Conservation (phyloP, 305 asterid species). For the Salvia sclarea region DNA sequence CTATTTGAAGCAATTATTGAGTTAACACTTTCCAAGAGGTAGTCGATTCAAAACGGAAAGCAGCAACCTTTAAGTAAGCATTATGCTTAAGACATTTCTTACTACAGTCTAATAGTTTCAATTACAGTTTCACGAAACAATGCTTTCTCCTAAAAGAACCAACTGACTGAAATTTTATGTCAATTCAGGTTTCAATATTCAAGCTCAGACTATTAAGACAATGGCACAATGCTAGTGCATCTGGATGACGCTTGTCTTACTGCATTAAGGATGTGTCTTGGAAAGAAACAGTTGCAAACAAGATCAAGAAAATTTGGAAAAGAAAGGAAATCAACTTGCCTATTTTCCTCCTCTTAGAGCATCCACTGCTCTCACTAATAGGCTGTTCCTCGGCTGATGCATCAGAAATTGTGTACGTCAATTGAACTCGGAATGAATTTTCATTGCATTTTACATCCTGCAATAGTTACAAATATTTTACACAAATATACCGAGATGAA, state of each 20-base stretch:
- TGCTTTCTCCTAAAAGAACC: not conserved
- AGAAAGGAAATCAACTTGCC: constrained; percentile 37
- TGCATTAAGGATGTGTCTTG: constrained; percentile 2
- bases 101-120: not conserved
- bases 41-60: no score
- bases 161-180: not conserved
- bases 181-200: constrained; percentile 14
- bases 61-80: no score
- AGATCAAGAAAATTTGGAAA: not conserved
- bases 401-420: constrained; percentile 54
- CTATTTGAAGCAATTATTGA: not conserved
- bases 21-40: constrained; percentile 5
- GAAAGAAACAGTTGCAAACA: constrained; percentile 3
- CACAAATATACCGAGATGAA: constrained; percentile 22
- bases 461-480: constrained; percentile 32
- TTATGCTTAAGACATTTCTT: constrained; percentile 12
- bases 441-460: constrained; percentile 63
- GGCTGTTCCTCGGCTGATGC: constrained; percentile 45
- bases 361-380: constrained; percentile 43
- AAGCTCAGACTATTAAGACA: constrained; percentile 20
- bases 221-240: not conserved
- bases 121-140: not conserved
- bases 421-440: constrained; percentile 62
- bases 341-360: constrained; percentile 77
- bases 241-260: not conserved